Conservation (phyloP, 306 rosid species). For the Medicago arabica region DNA sequence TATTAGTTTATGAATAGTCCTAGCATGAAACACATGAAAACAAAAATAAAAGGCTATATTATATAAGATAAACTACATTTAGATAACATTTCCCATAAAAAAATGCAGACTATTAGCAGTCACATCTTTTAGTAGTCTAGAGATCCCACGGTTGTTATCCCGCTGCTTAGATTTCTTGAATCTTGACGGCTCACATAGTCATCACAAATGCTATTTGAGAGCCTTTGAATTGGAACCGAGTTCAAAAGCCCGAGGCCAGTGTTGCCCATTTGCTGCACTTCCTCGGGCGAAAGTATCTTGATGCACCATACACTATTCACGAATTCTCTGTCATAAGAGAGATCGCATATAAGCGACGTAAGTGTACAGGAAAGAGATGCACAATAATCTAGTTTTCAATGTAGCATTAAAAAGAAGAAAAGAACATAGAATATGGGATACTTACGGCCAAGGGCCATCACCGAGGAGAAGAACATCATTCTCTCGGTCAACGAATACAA, state of each 20-base stretch:
- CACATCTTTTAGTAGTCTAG: conserved; percentile 68
- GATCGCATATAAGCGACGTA: background rate
- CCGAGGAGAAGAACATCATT: conserved; percentile 97
- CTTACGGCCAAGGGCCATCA: conserved; percentile 75
- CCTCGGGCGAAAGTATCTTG: conserved; percentile 95
- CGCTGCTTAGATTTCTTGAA: conserved; percentile 70
- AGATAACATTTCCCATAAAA: conserved; percentile 53
- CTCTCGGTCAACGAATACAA: conserved; percentile 99
- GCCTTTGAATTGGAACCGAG: conserved; percentile 84
- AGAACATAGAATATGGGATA: conserved; percentile 15
- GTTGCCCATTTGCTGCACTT: conserved; percentile 94
- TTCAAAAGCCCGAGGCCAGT: conserved; percentile 76
- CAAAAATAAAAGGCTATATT: conserved; percentile 37
- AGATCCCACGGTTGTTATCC: conserved; percentile 84
- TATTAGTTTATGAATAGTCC: conserved; percentile 63
- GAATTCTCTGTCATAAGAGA: conserved; percentile 75
- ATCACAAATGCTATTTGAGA: conserved; percentile 70
- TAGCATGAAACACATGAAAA: conserved; percentile 46
- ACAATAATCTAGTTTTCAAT: conserved; percentile 6
- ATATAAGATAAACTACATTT: conserved; percentile 59
- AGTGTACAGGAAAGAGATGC: background rate
- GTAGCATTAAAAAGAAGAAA: background rate
- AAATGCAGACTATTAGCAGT: conserved; percentile 50
- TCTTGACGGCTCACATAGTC: conserved; percentile 79
- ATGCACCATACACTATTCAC: conserved; percentile 95